phyloP scores from a whole-genome alignment of 768 basidiomycete species.

The Psilocybe cyanescens region DNA sequence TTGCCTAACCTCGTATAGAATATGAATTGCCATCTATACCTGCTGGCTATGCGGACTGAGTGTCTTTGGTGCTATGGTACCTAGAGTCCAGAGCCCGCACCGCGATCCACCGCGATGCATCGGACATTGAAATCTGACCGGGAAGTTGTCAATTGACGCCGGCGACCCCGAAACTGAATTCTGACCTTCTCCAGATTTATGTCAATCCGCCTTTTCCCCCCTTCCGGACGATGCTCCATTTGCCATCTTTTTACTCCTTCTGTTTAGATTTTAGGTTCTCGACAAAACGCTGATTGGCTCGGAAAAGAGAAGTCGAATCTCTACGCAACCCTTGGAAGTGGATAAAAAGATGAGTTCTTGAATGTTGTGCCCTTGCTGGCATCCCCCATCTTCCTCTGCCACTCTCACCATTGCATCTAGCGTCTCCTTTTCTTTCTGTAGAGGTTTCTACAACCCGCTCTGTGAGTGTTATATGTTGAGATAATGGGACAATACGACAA shows the following conservation, averaged over 20 bases:
- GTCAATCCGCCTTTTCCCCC: background rate
- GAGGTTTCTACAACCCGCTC: background rate
- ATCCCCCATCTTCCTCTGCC: background rate
- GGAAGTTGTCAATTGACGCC: background rate
- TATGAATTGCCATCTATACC: too few relatives aligned
- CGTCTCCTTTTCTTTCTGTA: background rate
- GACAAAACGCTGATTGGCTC: background rate
- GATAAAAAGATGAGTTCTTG: background rate
- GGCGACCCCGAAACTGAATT: background rate
- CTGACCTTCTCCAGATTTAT: background rate
- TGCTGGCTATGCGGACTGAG: too few relatives aligned
- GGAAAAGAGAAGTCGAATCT: background rate
- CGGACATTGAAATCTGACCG: constrained; percentile 36
- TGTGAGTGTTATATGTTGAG: background rate
- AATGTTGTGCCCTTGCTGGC: background rate
- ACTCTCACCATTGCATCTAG: background rate
- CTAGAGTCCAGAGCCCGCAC: constrained; percentile 16
- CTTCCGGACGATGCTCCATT: background rate
- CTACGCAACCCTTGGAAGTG: background rate
- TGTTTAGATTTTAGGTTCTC: background rate
- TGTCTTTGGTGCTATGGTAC: too few relatives aligned
- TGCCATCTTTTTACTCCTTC: background rate
- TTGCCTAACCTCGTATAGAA: too few relatives aligned
- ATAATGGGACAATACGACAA: constrained; percentile 18
- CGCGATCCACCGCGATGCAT: constrained; percentile 26